Base-by-base conservation (phyloP, 805 yeast genomes). In the Debaryomyces tyrocola region DNA sequence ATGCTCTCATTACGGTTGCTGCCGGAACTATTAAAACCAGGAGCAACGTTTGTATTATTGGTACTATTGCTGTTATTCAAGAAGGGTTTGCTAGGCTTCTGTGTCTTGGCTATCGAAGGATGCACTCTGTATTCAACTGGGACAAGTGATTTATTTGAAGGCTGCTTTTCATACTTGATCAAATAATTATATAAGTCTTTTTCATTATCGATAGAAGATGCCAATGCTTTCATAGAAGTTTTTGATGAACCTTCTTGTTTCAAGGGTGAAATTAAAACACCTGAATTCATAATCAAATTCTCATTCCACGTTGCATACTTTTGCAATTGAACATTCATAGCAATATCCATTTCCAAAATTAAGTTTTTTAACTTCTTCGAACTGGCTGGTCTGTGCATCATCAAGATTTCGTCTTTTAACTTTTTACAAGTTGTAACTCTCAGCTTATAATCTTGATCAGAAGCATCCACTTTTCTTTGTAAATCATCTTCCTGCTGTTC, bases 401-500 rank as follows among this genome's bases (percentile, higher is more conserved):
- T 75, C 47, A 89, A 68, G 44, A 90, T 80, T 47, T 85, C 91
- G 53, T 82, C 84, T 63, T 94, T 85, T 54, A 83, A 64, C 38
- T 86, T 80, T 54, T 86, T 84, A 27, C 94, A 87, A 2, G 80
- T 69, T 36, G 83, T 78, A 4, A 90, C 96, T 58, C 80, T 86
- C 57, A 79, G 82, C 62, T 84, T 83, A 69, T 90, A 94, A 52
- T 94, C 99, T 44, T 80, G 77, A 64, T 94, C 97, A 0, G 97
- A 95, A 45, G 74, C 67, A 53, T 85, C 88, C 40, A 94, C 88
- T 60, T 92, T 91, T 45, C 84, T 71, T 50, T 79, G 82, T 15
- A 92, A 72, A 41, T 91, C 96, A 60, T 92, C 98, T 61, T 94
- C 98, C 61, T 85, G 87, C 67, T 92, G 97, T 43, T 84, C 85